Evolutionary conservation across 2,329 filamentous ascomycete species (phyloP), one percentile per base, ranked within the genome.

Genomic region (Aureobasidium sp.): DNA sequence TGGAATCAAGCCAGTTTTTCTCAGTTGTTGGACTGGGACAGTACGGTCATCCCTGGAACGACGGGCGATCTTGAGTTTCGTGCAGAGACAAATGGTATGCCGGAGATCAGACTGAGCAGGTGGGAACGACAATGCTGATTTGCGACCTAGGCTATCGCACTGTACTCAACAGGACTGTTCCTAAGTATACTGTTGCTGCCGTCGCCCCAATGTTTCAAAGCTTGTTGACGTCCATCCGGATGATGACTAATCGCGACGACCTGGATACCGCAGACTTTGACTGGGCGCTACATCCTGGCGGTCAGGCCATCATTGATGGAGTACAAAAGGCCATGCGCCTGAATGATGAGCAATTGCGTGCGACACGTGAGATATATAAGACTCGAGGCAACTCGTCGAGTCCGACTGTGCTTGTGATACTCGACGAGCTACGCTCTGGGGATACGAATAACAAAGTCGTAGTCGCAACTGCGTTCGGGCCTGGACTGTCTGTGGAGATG

Each of bases 241-340:
- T 29, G 2, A n/a, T 5, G 2, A 5, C 11, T 14, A 2, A 1
- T 14, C 3, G 9, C 22, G 4, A 31, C 2, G 12, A 45, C 1
- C 11, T 56, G 2, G 9, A 48, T 31, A 24, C 27, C 12, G 14
- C 48, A 17, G 82, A 87, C 63, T 88, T 88, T 66, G 87, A 90
- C 75, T 90, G 87, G 87, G 87, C 86, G 0, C 81, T 90, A 69
- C 87, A 90, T 67, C 87, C 87, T 0, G 87, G 87, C 5, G 87
- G 87, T 19, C 78, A 84, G 0, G 84, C 85, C 0, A 87, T 90
- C 45, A 75, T 90, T 2, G 79, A 83, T 0, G 85, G 85, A 0
- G 83, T 86, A 0, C 82, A 88, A 70, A 75, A 75, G 45, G 77
- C 76, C 1, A 78, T 90, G 76, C 70, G 74, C 6, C 79, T 89